Percentiles rank a stretch among this genome's conserved stretches.
Conservation (phyloP, 2,329 filamentous ascomycete genomes). For the Teratosphaeria pseudoeucalypti region DNA sequence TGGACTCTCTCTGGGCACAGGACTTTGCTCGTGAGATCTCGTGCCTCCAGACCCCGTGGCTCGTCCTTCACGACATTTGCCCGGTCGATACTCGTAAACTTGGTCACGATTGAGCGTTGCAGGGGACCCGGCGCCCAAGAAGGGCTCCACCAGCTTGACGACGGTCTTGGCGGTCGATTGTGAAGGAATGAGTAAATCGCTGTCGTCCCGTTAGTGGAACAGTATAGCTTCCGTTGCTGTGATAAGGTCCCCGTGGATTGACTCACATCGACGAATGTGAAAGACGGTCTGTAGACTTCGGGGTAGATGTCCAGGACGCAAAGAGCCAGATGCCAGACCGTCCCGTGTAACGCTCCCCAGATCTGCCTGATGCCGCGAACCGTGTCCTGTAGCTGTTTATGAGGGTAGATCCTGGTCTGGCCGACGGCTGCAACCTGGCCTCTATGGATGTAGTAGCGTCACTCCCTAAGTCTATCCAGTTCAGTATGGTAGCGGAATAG, state of each 20-base stretch:
- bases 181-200: neutral
- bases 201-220: neutral
- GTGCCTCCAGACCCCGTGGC: neutral
- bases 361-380: neutral
- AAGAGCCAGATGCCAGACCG: neutral
- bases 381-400: conserved; percentile 1
- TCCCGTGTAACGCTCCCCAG: neutral
- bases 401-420: conserved; percentile 4
- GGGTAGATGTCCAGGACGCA: neutral
- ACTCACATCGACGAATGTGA: neutral
- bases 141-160: neutral
- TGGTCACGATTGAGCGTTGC: neutral
- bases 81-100: neutral
- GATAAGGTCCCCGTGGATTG: neutral
- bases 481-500: conserved; percentile 2
- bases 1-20: neutral
- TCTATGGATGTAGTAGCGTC: conserved; percentile 4
- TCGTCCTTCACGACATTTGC: neutral
- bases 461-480: conserved; percentile 5
- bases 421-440: conserved; percentile 2
- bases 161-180: neutral
- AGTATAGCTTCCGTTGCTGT: neutral
- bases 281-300: neutral
- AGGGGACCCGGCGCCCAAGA: neutral
- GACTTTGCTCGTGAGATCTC: neutral